A percentile compares a stretch with the other conserved stretches of the same genome.
Conservation (phyloP, 75 land plant species). For the Azolla pinnata region DNA sequence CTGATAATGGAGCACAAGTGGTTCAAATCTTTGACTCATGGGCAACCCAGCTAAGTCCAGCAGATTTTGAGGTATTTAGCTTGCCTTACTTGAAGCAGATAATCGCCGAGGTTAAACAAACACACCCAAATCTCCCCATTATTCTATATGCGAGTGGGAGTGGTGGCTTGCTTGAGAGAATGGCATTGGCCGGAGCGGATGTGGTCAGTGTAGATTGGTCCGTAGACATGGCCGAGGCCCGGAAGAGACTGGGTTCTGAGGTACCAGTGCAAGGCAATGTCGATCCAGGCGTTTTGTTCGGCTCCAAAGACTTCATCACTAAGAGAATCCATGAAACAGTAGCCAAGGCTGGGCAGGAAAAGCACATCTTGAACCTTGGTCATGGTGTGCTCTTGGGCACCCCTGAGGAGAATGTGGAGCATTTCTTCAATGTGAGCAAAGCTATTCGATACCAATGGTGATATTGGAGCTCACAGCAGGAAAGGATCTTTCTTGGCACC, state of each 20-base stretch:
- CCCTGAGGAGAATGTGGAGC: slow-evolving; percentile 96
- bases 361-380: slow-evolving; percentile 93
- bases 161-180: slow-evolving; percentile 87
- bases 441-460: slow-evolving; percentile 55
- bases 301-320: slow-evolving; percentile 78
- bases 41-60: slow-evolving; percentile 94
- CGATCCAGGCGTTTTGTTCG: slow-evolving; percentile 93
- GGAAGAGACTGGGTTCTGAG: slow-evolving; percentile 64
- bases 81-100: slow-evolving; percentile 88
- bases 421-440: slow-evolving; percentile 88
- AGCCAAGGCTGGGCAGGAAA: slow-evolving; percentile 72
- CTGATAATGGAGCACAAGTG: slow-evolving; percentile 89
- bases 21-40: slow-evolving; percentile 98
- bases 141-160: slow-evolving; percentile 96
- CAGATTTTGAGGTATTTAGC: slow-evolving; percentile 88
- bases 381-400: slow-evolving; percentile 95
- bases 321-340: slow-evolving; percentile 76
- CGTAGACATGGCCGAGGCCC: slow-evolving; percentile 94
- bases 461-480: too few species aligned
- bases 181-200: slow-evolving; percentile 82
- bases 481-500: too few species aligned
- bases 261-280: slow-evolving; percentile 93
- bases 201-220: slow-evolving; percentile 96
- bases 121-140: slow-evolving; percentile 83
- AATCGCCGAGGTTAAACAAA: slow-evolving; percentile 65